Evolutionary conservation across 768 basidiomycete genomes (phyloP).

Genomic region (Mrakia frigida): DNA sequence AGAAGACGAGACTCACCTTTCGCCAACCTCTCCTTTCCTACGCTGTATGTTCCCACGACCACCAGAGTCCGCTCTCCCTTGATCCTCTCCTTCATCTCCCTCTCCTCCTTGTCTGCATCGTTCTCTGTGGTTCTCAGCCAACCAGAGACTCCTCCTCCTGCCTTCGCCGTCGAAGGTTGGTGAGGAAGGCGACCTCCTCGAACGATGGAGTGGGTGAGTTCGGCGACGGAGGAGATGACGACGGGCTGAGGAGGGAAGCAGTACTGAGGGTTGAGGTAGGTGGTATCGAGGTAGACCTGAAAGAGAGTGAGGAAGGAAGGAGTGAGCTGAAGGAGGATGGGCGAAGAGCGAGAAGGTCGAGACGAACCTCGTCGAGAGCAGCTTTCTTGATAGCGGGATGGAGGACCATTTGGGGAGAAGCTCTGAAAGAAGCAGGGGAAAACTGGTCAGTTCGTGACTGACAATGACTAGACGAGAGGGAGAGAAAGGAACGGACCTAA

Average conservation of each 20-base stretch:
- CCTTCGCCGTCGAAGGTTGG: conserved; percentile 22
- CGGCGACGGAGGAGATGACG: conserved; percentile 87
- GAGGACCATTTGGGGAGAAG: conserved; percentile 76
- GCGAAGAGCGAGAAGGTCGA: neutral
- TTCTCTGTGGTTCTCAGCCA: conserved; percentile 44
- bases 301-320: neutral
- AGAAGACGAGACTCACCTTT: conserved; percentile 58
- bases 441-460: no score
- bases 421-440: conserved; percentile 53
- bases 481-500: conserved; percentile 37
- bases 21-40: conserved; percentile 95
- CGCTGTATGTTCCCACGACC: conserved; percentile 69
- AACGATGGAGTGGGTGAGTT: conserved; percentile 61
- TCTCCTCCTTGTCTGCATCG: conserved; percentile 38
- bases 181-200: conserved; percentile 45
- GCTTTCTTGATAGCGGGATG: conserved; percentile 82
- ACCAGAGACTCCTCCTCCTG: conserved; percentile 28
- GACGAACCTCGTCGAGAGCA: conserved; percentile 57
- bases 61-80: conserved; percentile 40
- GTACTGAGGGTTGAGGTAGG: conserved; percentile 90
- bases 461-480: neutral
- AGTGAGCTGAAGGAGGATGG: neutral
- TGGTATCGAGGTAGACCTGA: conserved; percentile 84
- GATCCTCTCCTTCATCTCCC: conserved; percentile 31
- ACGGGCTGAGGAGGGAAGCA: conserved; percentile 93